Base-by-base conservation (phyloP, 2,329 filamentous ascomycete species). In the Calonectria hawksworthii region DNA sequence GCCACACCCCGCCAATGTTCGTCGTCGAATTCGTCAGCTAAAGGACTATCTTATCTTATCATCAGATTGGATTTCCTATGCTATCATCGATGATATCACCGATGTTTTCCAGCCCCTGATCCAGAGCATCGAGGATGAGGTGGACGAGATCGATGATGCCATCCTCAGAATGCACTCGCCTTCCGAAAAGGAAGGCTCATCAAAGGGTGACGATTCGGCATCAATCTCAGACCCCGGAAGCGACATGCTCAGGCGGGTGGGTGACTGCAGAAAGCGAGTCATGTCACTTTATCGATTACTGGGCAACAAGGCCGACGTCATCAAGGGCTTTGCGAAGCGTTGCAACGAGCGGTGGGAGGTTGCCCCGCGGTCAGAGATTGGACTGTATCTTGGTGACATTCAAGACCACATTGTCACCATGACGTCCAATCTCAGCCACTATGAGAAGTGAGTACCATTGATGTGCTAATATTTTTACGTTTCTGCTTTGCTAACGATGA, bases 331-430 rank as follows among this genome's bases (percentile, higher is more conserved):
- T 82, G 97, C 97, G 7, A 99, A 99, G 87, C 91, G 97, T 18
- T 99, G 97, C 87, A 99, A 98, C 83, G 96, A 99, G 87, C 94
- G 98, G 78, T 99, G 96, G 96, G 95, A 98, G 80, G 95, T 99
- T 74, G 96, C 97, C 8, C 97, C 97, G 14, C 92, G 96, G 76
- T 97, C 94, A 41, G 97, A 99, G 84, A 99, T 99, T 83, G 97
- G 97, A n/a, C 87, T 99, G 68, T 99, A 99, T 85, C 88, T 99
- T 73, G 97, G 97, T 76, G 97, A 99, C 87, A 99, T 99, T 77
- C 97, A 99, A 85, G 97, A 99, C 87, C 97, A 99, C 84, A 99
- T 99, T 80, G 93, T 99, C 80, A 99, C 97, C 76, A 99, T 99
- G 97, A 99, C 96, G 47, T 95, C 94, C 67, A 99, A 99, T 83